A percentile compares a stretch with the other conserved stretches of the same genome.
phyloP scores from a whole-genome alignment of 495 filamentous ascomycete species.

The Rhypophila decipiens region DNA sequence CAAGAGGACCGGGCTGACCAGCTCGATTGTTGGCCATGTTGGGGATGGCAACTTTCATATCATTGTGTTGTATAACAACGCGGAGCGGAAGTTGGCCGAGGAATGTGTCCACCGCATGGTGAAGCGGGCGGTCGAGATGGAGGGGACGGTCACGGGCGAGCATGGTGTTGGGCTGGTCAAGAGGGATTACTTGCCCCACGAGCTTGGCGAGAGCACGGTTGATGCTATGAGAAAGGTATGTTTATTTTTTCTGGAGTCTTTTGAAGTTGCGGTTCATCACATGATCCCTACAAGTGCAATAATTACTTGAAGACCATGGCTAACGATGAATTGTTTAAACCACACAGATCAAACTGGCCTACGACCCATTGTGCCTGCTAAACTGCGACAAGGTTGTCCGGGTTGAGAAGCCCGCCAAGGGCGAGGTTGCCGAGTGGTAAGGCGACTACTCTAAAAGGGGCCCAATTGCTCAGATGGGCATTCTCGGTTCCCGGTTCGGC shows the following conservation, averaged over 20 bases:
- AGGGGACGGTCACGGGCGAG: constrained; percentile 80
- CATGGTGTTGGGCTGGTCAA: constrained; percentile 79
- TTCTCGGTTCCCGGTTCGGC: too few species aligned
- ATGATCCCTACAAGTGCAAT: too few species aligned
- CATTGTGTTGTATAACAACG: constrained; percentile 66
- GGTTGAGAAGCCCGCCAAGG: constrained; percentile 45
- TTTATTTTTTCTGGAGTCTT: too few species aligned
- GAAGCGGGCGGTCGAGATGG: constrained; percentile 73
- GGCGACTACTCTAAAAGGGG: background rate
- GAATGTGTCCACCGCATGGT: constrained; percentile 77
- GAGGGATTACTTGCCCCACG: constrained; percentile 70
- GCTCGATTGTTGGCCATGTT: constrained; percentile 74
- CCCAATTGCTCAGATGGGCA: too few species aligned
- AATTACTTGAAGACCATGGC: too few species aligned
- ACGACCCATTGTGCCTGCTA: constrained; percentile 69
- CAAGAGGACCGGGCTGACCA: constrained; percentile 56
- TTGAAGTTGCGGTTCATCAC: too few species aligned
- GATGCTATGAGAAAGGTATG: constrained; percentile 71
- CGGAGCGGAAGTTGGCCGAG: constrained; percentile 57
- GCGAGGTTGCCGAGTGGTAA: constrained; percentile 49
- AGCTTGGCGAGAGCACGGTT: constrained; percentile 64
- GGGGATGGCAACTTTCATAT: constrained; percentile 83
- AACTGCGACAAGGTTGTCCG: constrained; percentile 80
- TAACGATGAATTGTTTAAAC: background rate
- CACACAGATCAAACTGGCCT: constrained; percentile 56